Conservation (phyloP, 441 rosid genomes). For the Populus tomentosa region DNA sequence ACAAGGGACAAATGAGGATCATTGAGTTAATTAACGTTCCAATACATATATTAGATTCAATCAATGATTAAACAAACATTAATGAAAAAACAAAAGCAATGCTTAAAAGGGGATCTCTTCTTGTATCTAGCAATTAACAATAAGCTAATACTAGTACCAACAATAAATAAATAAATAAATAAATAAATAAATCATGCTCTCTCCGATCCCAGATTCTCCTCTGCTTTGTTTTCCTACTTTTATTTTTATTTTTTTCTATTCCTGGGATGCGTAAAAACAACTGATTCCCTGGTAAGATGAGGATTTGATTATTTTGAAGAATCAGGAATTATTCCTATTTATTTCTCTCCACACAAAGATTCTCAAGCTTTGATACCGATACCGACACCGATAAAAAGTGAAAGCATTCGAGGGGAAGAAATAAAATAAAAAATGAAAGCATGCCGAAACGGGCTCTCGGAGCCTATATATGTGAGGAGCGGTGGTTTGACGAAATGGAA, state of each 20-base stretch:
- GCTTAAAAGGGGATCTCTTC: not conserved
- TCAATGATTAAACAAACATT: not conserved
- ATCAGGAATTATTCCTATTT: not conserved
- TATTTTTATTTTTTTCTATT: too few relatives aligned
- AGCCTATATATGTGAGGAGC: not conserved
- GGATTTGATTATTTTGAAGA: not conserved
- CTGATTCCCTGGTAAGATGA: not conserved
- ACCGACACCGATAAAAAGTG: not conserved
- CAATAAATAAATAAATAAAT: not conserved
- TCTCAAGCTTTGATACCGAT: not conserved
- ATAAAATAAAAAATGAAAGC: too few relatives aligned
- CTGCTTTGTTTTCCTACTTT: not conserved
- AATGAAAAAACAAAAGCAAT: not conserved
- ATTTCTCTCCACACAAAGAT: not conserved
- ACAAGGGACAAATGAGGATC: not conserved
- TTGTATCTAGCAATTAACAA: not conserved
- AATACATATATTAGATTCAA: not conserved
- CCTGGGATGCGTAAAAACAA: not conserved
- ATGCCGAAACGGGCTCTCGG: not conserved
- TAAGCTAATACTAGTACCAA: not conserved
- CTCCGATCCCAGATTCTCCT: not conserved
- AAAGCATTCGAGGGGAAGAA: not conserved
- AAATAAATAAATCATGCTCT: not conserved
- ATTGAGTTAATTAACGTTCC: not conserved
- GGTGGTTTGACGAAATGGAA: constrained; percentile 5